Evolutionary conservation across 805 yeast genomes (phyloP), one percentile per base, ranked within the genome.

Genomic region (Metschnikowia dekortorum): DNA sequence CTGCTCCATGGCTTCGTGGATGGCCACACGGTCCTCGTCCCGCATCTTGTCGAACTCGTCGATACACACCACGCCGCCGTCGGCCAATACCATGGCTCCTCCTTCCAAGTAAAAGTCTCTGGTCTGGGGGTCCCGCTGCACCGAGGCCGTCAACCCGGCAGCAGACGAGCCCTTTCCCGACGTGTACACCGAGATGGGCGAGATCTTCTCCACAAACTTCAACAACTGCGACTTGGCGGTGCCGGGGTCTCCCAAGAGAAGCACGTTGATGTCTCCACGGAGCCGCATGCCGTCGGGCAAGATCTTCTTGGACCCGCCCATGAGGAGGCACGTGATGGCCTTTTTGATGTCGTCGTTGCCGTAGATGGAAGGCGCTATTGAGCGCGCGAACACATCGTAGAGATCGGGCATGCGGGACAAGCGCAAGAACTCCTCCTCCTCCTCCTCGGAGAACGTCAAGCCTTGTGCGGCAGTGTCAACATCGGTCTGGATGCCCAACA

Each of bases 1-100:
- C 70, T 94, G 99, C 73, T 94, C 99, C 99, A 94, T 94, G 10
- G 99, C 99, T 75, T 94, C 99, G 69, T 94, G 99, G 58, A 94
- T 94, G 0, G 99, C 98, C 36, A 94, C 98, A 65, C 99, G 80
- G 69, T 94, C 99, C 66, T 94, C 98, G 63, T 94, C 99, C 66
- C 98, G 80, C 99, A 94, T 94, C 75, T 94, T 94, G 69, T 94
- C 99, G 65, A 94, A 94, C 78, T 94, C 99, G 75, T 94, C 99
- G 63, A 94, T 94, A 78, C 98, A 94, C 44, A 92, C 97, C 46
- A 94, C 97, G 57, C 99, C 99, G 37, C 98, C 98, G 71, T 94
- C 99, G 0, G 99, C 99, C 46, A 94, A 75, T n/a, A 94, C 99
- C 97, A 94, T 91, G 8, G 99, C 99, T 70, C 99, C 99, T 53